These are phyloP conservation scores for Arabidopsis suecica DNA, from an alignment of 345 rosid species.

Conservation along the genomic window DNA sequence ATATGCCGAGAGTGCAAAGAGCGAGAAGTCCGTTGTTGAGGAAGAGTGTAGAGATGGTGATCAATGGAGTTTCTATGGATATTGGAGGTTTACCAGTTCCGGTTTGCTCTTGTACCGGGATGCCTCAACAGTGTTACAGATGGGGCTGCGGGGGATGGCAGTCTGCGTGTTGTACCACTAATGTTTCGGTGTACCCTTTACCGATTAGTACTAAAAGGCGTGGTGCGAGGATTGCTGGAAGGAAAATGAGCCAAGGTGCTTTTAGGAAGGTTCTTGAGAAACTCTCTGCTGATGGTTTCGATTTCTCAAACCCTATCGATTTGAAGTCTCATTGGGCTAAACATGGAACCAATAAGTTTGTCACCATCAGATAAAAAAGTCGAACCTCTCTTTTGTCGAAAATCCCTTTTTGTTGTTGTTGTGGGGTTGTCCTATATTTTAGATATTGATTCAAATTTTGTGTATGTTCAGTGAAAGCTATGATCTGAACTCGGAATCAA, in stretches of 20 bases:
- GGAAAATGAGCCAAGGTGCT: slow-evolving; percentile 98
- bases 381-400: neutral
- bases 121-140: slow-evolving; percentile 80
- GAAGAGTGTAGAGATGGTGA: slow-evolving; percentile 75
- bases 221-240: slow-evolving; percentile 88
- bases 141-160: slow-evolving; percentile 99
- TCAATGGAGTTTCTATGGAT: slow-evolving; percentile 87
- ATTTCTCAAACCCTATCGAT: slow-evolving; percentile 80
- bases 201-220: slow-evolving; percentile 91
- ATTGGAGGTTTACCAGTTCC: slow-evolving; percentile 86
- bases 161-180: slow-evolving; percentile 90
- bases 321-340: slow-evolving; percentile 93
- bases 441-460: slow-evolving; percentile 20
- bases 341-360: slow-evolving; percentile 97
- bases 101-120: slow-evolving; percentile 87
- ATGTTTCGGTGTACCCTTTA: slow-evolving; percentile 84
- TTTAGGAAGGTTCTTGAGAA: slow-evolving; percentile 94
- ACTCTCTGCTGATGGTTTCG: slow-evolving; percentile 84
- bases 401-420: neutral
- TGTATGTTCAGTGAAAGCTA: neutral
- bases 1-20: slow-evolving; percentile 50
- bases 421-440: neutral
- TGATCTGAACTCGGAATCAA: slow-evolving; percentile 20
- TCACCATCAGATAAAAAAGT: slow-evolving; percentile 74
- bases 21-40: slow-evolving; percentile 66